Conservation (phyloP, 2,329 filamentous ascomycete species). For the Clarireedia monteithiana region DNA sequence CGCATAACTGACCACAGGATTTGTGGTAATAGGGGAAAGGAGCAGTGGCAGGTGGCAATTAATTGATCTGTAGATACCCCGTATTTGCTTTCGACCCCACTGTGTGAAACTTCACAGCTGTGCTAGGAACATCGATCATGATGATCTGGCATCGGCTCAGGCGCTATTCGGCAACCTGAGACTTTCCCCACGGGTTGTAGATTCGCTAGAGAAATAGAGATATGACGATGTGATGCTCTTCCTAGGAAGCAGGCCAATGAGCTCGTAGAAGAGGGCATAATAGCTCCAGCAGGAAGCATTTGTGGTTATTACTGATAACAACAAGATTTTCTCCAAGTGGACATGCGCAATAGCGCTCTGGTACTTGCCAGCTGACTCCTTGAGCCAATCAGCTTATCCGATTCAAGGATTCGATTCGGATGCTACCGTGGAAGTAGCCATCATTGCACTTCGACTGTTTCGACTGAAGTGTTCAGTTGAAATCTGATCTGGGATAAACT, state of each 20-base stretch:
- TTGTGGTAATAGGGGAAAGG: background rate
- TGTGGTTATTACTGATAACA: background rate
- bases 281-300: background rate
- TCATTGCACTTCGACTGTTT: too few species aligned
- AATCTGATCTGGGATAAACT: too few species aligned
- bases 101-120: conserved; percentile 2
- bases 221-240: background rate
- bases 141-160: background rate
- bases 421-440: too few species aligned
- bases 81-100: background rate
- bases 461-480: too few species aligned
- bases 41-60: background rate
- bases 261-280: background rate
- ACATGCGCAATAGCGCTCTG: background rate
- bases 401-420: too few species aligned
- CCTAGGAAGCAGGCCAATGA: background rate
- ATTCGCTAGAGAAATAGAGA: background rate
- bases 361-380: background rate
- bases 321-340: background rate
- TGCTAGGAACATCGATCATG: background rate
- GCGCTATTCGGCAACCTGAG: conserved; percentile 5
- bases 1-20: background rate
- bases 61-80: background rate
- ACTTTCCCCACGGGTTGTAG: background rate
- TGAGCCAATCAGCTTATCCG: background rate